Conservation (phyloP, 1,284 basidiomycete genomes). For the Gomphus bonarii region DNA sequence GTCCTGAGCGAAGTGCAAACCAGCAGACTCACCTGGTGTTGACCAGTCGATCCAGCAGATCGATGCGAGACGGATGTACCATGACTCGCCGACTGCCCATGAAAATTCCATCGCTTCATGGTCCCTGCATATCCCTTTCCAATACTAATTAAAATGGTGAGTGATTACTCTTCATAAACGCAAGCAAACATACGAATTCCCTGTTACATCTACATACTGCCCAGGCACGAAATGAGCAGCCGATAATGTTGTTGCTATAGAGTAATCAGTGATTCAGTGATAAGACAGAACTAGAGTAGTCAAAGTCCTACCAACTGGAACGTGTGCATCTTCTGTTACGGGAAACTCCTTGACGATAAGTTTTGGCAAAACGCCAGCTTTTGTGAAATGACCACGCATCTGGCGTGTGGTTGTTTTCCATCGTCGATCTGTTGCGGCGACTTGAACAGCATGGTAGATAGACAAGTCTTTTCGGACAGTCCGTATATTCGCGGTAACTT, state of each 20-base stretch:
- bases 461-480: constrained; percentile 53
- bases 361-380: constrained; percentile 79
- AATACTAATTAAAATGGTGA: constrained; percentile 42
- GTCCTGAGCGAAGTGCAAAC: neutral
- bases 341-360: constrained; percentile 85
- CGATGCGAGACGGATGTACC: constrained; percentile 96
- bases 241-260: constrained; percentile 74
- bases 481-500: constrained; percentile 70
- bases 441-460: constrained; percentile 78
- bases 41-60: constrained; percentile 87
- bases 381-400: constrained; percentile 82
- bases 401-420: constrained; percentile 58
- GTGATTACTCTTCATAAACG: constrained; percentile 10
- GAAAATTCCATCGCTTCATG: constrained; percentile 96
- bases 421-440: constrained; percentile 68
- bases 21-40: constrained; percentile 65
- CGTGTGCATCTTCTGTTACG: constrained; percentile 80
- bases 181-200: constrained; percentile 65
- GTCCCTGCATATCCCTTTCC: constrained; percentile 96
- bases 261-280: neutral
- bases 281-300: constrained; percentile 1
- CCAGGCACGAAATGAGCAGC: constrained; percentile 97
- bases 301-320: constrained; percentile 66
- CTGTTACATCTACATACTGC: constrained; percentile 91
- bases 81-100: constrained; percentile 88